A percentile compares a stretch with the other conserved stretches of the same genome.
These are phyloP conservation scores for Colletotrichum cereale DNA, from an alignment of 2,329 filamentous ascomycete genomes.

Conservation along the genomic window DNA sequence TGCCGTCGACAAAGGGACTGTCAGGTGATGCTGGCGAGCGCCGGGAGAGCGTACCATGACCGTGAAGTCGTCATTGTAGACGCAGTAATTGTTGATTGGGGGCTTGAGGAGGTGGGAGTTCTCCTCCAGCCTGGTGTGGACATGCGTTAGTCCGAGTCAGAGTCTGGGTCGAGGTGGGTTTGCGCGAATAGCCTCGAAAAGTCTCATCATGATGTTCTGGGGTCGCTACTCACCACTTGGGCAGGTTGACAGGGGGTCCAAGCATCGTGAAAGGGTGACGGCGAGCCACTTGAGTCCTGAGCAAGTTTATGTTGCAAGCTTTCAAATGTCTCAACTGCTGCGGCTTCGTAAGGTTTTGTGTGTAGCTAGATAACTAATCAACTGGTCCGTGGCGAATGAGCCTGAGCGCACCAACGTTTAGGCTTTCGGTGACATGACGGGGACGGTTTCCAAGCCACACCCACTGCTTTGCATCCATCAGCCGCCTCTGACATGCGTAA, in stretches of 20 bases:
- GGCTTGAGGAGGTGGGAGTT: constrained; percentile 94
- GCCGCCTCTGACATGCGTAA: constrained; percentile 8
- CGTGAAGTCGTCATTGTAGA: constrained; percentile 86
- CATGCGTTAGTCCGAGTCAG: constrained; percentile 40
- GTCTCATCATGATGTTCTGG: neutral
- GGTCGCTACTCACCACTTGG: constrained; percentile 64
- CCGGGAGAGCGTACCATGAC: constrained; percentile 73
- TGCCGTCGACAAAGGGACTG: neutral
- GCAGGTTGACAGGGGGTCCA: constrained; percentile 64
- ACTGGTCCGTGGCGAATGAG: constrained; percentile 31
- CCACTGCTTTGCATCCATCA: constrained; percentile 20
- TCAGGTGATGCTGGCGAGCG: constrained; percentile 8
- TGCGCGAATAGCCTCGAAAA: constrained; percentile 25
- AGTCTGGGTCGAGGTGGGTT: neutral
- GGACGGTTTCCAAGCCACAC: neutral
- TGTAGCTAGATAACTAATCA: constrained; percentile 20
- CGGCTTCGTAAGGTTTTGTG: neutral
- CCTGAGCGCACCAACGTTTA: neutral
- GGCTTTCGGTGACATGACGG: constrained; percentile 12
- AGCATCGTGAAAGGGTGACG: constrained; percentile 29
- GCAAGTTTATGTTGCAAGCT: neutral
- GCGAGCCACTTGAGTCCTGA: constrained; percentile 20
- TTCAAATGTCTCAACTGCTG: neutral
- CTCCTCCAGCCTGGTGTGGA: constrained; percentile 79
- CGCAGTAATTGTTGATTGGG: constrained; percentile 97